Base-by-base conservation (phyloP, 116 monocot genomes). In the Papilionanthe hybrid region DNA sequence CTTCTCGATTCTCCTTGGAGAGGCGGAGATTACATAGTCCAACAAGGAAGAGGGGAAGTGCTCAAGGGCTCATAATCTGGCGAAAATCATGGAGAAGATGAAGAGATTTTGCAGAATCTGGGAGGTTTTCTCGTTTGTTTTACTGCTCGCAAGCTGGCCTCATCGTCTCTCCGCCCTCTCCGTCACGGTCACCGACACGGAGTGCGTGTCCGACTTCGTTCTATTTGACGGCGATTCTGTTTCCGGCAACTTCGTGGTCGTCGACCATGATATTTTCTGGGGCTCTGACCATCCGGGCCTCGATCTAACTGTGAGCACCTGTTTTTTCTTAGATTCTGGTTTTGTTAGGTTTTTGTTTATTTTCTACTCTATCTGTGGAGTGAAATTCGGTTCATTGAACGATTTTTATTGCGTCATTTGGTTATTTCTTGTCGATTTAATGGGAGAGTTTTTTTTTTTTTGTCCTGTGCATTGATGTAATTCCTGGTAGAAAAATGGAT, bases 161-260 rank as follows among this genome's bases (percentile, higher is more conserved):
- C 48, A 42, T 9, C 56, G 57, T 15, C 45, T 78, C 77, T 79
- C 88, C 60, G 86, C 79, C 9, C 79, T 86, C 28, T 89, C 86
- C 9, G 75, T 89, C 20, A 86, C 86, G 20, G 86, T 89, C 13
- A 81, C 56, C 47, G 89, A 86, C 42, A 77, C 77, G 53, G 86
- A 89, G 78, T 89, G 89, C 73, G 83, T 89, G 57, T 84, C 86
- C 63, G 89, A 89, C 56, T 89, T 63, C 82, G 84, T 89, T 4
- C 81, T 53, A n/a, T 89, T 74, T 63, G 89, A 89, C 32, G 86
- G 83, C 43, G 89, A 89, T 48, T 76, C 81, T 48, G 81, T 89
- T 23, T 81, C 82, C 25, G 84, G 89, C 1, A 89, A 89, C 45
- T 89, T 86, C 79, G 89, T 89, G 37, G 88, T 86, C 76, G 79